phyloP scores from a whole-genome alignment of 1,284 basidiomycete genomes.

The Anthracocystis walkeri region DNA sequence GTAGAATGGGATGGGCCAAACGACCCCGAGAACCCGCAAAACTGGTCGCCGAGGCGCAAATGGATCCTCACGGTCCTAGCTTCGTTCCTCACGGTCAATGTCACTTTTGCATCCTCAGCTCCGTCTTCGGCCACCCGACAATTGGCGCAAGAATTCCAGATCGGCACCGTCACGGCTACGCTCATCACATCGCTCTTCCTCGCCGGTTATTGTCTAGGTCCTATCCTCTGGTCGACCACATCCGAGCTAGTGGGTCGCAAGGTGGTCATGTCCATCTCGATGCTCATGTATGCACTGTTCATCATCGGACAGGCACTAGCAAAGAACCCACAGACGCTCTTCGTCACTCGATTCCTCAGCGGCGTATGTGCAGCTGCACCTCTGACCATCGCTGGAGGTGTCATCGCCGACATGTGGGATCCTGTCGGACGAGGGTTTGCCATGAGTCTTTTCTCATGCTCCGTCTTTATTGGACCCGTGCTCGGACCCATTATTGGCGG shows the following conservation, averaged over 20 bases:
- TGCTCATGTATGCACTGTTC: conserved; percentile 62
- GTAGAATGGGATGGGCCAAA: conserved; percentile 44
- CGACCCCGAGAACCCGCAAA: conserved; percentile 58
- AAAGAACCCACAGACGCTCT: conserved; percentile 45
- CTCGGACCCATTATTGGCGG: conserved; percentile 56
- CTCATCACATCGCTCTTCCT: conserved; percentile 63
- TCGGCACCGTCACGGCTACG: conserved; percentile 58
- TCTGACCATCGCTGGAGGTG: conserved; percentile 59
- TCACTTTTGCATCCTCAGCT: conserved; percentile 65
- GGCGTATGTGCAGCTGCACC: conserved; percentile 54
- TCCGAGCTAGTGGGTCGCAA: conserved; percentile 67
- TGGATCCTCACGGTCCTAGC: conserved; percentile 51
- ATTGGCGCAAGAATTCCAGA: conserved; percentile 27
- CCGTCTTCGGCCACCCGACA: conserved; percentile 52
- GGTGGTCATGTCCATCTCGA: conserved; percentile 60
- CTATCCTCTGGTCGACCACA: conserved; percentile 38
- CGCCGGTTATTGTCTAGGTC: conserved; percentile 61
- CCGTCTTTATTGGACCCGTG: conserved; percentile 53
- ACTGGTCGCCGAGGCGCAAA: conserved; percentile 50
- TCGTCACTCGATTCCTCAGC: conserved; percentile 64
- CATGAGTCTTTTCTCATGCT: conserved; percentile 66
- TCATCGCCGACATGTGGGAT: conserved; percentile 63
- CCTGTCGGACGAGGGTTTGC: conserved; percentile 64
- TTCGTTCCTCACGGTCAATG: conserved; percentile 60
- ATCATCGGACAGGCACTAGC: conserved; percentile 66